Conservation (phyloP, 2,329 filamentous ascomycete genomes). For the Aureobasidium subglaciale region DNA sequence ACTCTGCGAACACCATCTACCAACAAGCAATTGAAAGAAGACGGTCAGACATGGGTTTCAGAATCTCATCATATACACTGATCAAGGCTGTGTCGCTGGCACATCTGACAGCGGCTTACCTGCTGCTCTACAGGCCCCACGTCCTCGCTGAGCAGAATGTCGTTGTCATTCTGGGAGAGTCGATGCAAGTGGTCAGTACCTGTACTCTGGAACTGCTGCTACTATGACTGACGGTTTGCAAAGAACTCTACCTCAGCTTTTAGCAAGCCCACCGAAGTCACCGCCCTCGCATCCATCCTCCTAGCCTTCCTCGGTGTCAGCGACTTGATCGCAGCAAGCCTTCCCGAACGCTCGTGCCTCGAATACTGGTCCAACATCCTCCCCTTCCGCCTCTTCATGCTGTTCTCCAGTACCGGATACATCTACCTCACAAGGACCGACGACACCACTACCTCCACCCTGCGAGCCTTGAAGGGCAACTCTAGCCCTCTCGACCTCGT, state of each 20-base stretch:
- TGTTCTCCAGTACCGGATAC: constrained; percentile 57
- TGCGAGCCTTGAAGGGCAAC: constrained; percentile 18
- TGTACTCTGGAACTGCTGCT: not conserved
- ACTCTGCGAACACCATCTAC: not conserved
- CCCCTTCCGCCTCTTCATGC: constrained; percentile 58
- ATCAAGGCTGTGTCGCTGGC: constrained; percentile 76
- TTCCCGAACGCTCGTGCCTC: constrained; percentile 36
- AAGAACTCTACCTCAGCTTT: constrained; percentile 63
- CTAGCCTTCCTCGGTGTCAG: constrained; percentile 52
- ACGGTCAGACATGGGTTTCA: constrained; percentile 61
- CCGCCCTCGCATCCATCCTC: constrained; percentile 61
- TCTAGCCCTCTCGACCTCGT: constrained; percentile 50
- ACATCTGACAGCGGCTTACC: constrained; percentile 75
- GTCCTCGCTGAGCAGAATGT: constrained; percentile 71
- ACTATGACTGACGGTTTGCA: constrained; percentile 8
- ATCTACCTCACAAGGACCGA: constrained; percentile 53
- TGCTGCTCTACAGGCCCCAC: constrained; percentile 69
- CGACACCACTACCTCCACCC: constrained; percentile 36
- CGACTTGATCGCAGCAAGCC: constrained; percentile 41
- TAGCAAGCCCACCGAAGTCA: constrained; percentile 59
- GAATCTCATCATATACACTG: constrained; percentile 67
- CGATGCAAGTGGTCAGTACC: constrained; percentile 66
- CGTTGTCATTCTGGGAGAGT: constrained; percentile 74
- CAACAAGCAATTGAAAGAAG: not conserved
- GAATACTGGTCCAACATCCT: constrained; percentile 46